Conservation (phyloP, 148 eudicot genomes). For the Rhododendron henanense region DNA sequence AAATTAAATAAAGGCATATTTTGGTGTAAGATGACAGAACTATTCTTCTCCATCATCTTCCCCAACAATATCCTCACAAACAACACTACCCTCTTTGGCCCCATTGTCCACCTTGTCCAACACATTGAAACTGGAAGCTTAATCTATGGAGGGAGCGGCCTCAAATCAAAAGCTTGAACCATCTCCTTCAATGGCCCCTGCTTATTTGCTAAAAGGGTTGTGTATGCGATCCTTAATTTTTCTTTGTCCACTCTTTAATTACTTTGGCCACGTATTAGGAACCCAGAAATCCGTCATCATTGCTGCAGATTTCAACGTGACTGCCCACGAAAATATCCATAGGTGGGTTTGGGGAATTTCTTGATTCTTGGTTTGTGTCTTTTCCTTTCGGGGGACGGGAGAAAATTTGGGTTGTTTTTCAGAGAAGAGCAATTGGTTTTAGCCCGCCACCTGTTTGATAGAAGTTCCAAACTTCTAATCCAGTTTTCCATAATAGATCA, state of each 20-base stretch:
- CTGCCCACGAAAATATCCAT: slow-evolving; percentile 13
- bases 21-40: too few relatives aligned
- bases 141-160: slow-evolving; percentile 15
- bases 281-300: slow-evolving; percentile 22
- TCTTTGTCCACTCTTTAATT: not conserved
- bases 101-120: slow-evolving; percentile 14
- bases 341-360: not conserved
- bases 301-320: slow-evolving; percentile 13
- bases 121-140: slow-evolving; percentile 12
- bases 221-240: slow-evolving; percentile 7
- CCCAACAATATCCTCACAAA: too few relatives aligned
- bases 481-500: too few relatives aligned
- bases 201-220: slow-evolving; percentile 1
- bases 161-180: slow-evolving; percentile 2
- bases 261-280: slow-evolving; percentile 18
- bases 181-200: slow-evolving; percentile 5
- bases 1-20: too few relatives aligned
- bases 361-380: not conserved
- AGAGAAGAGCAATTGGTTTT: too few relatives aligned
- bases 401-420: too few relatives aligned
- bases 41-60: too few relatives aligned
- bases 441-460: too few relatives aligned
- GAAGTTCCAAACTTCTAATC: too few relatives aligned
- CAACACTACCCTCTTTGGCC: too few relatives aligned
- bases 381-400: too few relatives aligned